Evolutionary conservation across 352 stramenopile genomes (phyloP).

Genomic region (Albugo laibachii): DNA sequence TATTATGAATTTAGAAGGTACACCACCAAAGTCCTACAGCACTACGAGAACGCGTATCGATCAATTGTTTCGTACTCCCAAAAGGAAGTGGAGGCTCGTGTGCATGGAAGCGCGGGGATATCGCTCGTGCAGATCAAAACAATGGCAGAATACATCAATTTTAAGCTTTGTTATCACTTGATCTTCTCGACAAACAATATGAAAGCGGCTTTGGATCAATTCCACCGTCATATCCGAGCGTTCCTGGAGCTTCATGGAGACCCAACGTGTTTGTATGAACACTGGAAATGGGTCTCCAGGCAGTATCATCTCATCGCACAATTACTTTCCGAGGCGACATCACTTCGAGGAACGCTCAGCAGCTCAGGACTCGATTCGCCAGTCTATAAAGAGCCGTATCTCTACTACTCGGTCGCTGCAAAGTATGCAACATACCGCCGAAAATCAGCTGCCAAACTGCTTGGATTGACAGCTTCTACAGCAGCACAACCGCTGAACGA

Average conservation of each 20-base stretch:
- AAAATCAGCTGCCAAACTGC: constrained; percentile 37
- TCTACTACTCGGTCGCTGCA: constrained; percentile 68
- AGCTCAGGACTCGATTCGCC: constrained; percentile 44
- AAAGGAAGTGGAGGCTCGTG: neutral
- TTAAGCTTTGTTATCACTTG: constrained; percentile 77
- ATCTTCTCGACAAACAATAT: constrained; percentile 74
- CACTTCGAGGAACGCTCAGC: constrained; percentile 35
- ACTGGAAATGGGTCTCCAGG: constrained; percentile 69
- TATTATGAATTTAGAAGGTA: constrained; percentile 78
- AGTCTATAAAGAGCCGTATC: constrained; percentile 73
- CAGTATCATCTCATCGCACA: constrained; percentile 80
- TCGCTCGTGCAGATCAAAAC: constrained; percentile 49
- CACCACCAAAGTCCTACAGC: constrained; percentile 67
- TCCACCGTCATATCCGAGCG: constrained; percentile 50
- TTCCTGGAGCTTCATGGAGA: constrained; percentile 17
- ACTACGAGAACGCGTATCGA: constrained; percentile 70
- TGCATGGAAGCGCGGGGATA: constrained; percentile 13
- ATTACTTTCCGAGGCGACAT: constrained; percentile 45
- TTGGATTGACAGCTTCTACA: constrained; percentile 11
- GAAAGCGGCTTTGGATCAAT: constrained; percentile 65
- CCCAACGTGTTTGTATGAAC: constrained; percentile 41
- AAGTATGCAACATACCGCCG: constrained; percentile 68
- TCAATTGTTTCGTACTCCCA: constrained; percentile 21
- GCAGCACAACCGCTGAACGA: constrained; percentile 13
- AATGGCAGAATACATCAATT: constrained; percentile 74